Evolutionary conservation across 1,139 yeast genomes (phyloP).

Genomic region (Saccharomyces hybrid): DNA sequence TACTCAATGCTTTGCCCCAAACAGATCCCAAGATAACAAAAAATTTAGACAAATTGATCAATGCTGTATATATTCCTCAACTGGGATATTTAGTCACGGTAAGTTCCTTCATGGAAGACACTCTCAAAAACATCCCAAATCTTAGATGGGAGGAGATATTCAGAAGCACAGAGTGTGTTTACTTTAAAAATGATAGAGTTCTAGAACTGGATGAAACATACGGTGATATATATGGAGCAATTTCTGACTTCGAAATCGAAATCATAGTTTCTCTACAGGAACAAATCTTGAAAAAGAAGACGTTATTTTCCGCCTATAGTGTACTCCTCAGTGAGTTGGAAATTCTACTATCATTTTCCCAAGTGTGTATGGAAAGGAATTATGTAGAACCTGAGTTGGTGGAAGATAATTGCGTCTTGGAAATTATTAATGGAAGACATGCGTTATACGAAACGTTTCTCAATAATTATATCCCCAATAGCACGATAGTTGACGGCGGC

Average conservation of each 20-base stretch:
- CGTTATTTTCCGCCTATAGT: constrained; percentile 17
- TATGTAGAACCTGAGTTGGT: constrained; percentile 35
- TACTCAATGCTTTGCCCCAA: constrained; percentile 3
- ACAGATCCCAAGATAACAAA: constrained; percentile 8
- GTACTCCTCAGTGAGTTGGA: constrained; percentile 34
- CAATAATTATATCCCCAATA: constrained; percentile 35
- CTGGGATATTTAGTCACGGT: constrained; percentile 36
- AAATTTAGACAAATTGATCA: constrained; percentile 19
- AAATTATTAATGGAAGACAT: constrained; percentile 33
- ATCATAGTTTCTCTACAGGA: constrained; percentile 33
- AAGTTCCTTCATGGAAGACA: constrained; percentile 10
- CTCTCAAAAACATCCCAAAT: constrained; percentile 7
- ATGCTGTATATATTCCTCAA: constrained; percentile 40
- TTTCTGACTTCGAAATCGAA: constrained; percentile 39
- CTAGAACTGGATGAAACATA: constrained; percentile 32
- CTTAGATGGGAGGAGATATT: constrained; percentile 36
- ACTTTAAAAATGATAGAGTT: constrained; percentile 34
- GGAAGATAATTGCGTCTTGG: constrained; percentile 20
- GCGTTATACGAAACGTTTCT: constrained; percentile 37
- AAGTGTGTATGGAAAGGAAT: constrained; percentile 29
- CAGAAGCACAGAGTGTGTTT: constrained; percentile 33
- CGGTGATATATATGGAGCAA: constrained; percentile 38
- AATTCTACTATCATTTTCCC: constrained; percentile 35
- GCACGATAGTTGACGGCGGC: constrained; percentile 26
- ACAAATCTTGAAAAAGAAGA: constrained; percentile 20